A percentile compares a stretch with the other conserved stretches of the same genome.
Evolutionary conservation across 257 asterid species (phyloP).

Genomic region (Solanum appendiculatum): DNA sequence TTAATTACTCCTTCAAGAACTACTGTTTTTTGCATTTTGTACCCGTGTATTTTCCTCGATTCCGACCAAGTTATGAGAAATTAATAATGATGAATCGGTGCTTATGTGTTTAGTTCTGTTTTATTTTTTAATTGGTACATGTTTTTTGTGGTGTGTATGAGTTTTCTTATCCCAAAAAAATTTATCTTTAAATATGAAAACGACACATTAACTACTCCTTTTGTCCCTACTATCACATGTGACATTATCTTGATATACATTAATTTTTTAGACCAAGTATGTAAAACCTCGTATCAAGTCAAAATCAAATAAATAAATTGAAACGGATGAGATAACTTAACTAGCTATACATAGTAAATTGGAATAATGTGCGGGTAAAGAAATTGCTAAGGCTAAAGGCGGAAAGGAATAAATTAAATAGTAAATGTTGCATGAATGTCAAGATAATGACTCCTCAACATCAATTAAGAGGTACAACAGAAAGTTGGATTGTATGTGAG

Average conservation of each 20-base stretch:
- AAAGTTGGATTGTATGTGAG: too few species aligned
- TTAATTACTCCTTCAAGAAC: neutral
- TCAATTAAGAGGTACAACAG: too few species aligned
- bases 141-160: neutral
- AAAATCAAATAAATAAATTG: neutral
- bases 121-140: neutral
- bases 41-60: neutral
- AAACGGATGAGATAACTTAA: neutral
- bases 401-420: neutral
- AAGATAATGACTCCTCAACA: too few species aligned
- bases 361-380: neutral
- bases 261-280: neutral
- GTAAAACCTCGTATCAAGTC: rapidly evolving
- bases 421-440: neutral
- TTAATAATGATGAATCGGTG: neutral
- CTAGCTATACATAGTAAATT: neutral
- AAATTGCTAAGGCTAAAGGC: neutral
- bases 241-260: neutral
- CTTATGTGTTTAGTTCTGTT: neutral
- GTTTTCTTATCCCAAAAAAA: neutral
- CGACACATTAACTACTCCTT: neutral
- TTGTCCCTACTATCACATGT: neutral
- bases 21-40: neutral
- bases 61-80: neutral
- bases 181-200: neutral